Base-by-base conservation (phyloP, 23 red algal genomes). In the Gracilaria gracilis region DNA sequence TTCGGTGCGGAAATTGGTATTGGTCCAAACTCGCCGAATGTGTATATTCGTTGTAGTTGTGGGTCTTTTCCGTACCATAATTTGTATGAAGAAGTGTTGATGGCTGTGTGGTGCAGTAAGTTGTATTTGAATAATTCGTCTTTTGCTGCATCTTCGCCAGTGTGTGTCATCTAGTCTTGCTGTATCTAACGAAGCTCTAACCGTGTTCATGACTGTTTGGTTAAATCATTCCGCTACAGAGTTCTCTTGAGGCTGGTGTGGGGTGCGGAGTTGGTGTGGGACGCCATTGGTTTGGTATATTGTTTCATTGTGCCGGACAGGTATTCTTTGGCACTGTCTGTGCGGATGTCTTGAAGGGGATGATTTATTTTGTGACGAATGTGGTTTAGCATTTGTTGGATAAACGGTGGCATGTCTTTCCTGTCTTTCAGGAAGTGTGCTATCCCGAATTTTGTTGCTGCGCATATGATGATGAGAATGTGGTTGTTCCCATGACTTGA, bases 191-290 rank as follows among this genome's bases (percentile, higher is more conserved):
- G 46, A 3, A 20, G 58, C 4, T 1, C 82, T 15, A 6, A 61
- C 62, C 9, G 25, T 23, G 8, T 88, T 64, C 66, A 48, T 54
- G 11, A 88, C 50, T 23, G 36, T 79, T 6, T 69, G 34, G 85
- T 88, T 88, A 14, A 88, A 4, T 4, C 85, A 16, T 71, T 88
- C 85, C n/a, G 69, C 85, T 42, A 61, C 16, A 19, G 28, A 15
- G 2, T 88, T 88, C 6, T 61, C 74, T 36, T 88, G 58, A 0
- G 85, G 85, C 34, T 42, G 36, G 32, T 88, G 67, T 25, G 32
- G 85, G 0, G 64, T 72, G 4, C 65, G 0, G 81, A 54, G 7
- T 4, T 70, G 65, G 5, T 70, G 65, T 33, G 21, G 13, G 25
- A 16, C 2, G 28, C 2, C 9, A 35, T 1, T 70, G 4, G 15